A percentile compares a stretch with the other conserved stretches of the same genome.
Conservation (phyloP, 495 filamentous ascomycete genomes). For the Clohesyomyces aquaticus region DNA sequence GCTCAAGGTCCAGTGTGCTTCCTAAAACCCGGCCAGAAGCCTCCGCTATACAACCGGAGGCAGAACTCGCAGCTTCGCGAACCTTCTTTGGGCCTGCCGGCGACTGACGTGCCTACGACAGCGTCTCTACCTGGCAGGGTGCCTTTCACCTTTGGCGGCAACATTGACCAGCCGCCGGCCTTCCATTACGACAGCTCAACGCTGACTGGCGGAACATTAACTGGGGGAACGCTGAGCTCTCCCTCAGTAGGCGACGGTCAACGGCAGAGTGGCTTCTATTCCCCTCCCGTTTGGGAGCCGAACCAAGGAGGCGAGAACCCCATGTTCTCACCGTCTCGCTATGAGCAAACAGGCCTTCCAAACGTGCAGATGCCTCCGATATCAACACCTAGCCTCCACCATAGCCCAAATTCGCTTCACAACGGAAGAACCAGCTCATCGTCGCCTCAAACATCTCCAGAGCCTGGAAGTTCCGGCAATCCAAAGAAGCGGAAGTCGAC, state of each 20-base stretch:
- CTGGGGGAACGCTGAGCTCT: conserved; percentile 26
- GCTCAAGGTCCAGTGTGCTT: conserved; percentile 32
- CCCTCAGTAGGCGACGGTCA: conserved; percentile 16
- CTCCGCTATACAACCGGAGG: conserved; percentile 33
- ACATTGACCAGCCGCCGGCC: conserved; percentile 25
- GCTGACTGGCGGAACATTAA: neutral
- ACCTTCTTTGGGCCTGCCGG: conserved; percentile 4
- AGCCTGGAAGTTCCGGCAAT: conserved; percentile 27
- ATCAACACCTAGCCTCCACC: conserved; percentile 42
- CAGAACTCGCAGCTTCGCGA: conserved; percentile 32
- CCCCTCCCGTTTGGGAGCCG: conserved; percentile 39
- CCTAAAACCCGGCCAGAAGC: conserved; percentile 37
- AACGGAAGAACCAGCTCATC: conserved; percentile 37
- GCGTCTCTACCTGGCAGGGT: conserved; percentile 4
- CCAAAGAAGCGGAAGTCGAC: conserved; percentile 67
- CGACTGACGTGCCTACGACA: conserved; percentile 10
- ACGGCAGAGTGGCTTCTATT: conserved; percentile 31
- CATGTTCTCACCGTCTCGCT: conserved; percentile 29
- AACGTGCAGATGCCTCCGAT: conserved; percentile 18
- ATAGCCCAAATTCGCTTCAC: conserved; percentile 40
- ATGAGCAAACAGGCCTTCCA: conserved; percentile 13
- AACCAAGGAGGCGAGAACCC: conserved; percentile 24
- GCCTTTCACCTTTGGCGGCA: conserved; percentile 32
- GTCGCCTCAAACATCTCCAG: conserved; percentile 42
- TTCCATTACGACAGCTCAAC: conserved; percentile 28